A percentile compares a stretch with the other conserved stretches of the same genome.
phyloP scores from a whole-genome alignment of 805 yeast genomes.

The Ogataea paradorogensis region DNA sequence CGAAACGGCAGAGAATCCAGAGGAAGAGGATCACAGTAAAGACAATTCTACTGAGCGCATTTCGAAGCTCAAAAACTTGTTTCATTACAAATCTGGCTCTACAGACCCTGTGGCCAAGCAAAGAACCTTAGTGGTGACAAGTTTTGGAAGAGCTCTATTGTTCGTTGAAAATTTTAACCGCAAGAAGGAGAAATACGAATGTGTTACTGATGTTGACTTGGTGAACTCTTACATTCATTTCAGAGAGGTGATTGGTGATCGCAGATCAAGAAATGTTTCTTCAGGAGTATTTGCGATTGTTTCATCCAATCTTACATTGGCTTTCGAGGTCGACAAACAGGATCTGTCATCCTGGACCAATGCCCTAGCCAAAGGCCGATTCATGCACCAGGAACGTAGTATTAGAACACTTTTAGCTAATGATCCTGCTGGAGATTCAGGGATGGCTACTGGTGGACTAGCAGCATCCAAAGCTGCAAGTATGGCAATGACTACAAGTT shows the following conservation, averaged over 20 bases:
- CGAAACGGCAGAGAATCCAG: slow-evolving; percentile 18
- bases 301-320: slow-evolving; percentile 52
- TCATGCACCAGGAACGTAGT: slow-evolving; percentile 45
- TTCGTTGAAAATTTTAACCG: slow-evolving; percentile 41
- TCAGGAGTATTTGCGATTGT: slow-evolving; percentile 54
- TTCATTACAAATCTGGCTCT: slow-evolving; percentile 18
- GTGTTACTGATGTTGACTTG: slow-evolving; percentile 54
- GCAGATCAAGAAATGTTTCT: slow-evolving; percentile 35
- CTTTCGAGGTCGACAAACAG: slow-evolving; percentile 51
- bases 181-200: slow-evolving; percentile 40
- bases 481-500: slow-evolving; percentile 17
- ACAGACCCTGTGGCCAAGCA: slow-evolving; percentile 33
- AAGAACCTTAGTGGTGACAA: slow-evolving; percentile 56
- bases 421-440: slow-evolving; percentile 32
- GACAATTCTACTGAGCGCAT: slow-evolving; percentile 19
- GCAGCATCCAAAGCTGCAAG: slow-evolving; percentile 39
- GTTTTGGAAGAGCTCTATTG: slow-evolving; percentile 60
- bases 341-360: slow-evolving; percentile 60
- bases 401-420: slow-evolving; percentile 25
- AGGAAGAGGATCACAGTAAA: slow-evolving; percentile 15
- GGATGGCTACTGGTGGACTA: slow-evolving; percentile 32
- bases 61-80: slow-evolving; percentile 30
- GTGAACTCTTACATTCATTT: slow-evolving; percentile 50
- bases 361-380: slow-evolving; percentile 46
- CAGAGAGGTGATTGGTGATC: slow-evolving; percentile 53